Base-by-base conservation (phyloP, 2,329 filamentous ascomycete species). In the Cyphellophora attinorum region DNA sequence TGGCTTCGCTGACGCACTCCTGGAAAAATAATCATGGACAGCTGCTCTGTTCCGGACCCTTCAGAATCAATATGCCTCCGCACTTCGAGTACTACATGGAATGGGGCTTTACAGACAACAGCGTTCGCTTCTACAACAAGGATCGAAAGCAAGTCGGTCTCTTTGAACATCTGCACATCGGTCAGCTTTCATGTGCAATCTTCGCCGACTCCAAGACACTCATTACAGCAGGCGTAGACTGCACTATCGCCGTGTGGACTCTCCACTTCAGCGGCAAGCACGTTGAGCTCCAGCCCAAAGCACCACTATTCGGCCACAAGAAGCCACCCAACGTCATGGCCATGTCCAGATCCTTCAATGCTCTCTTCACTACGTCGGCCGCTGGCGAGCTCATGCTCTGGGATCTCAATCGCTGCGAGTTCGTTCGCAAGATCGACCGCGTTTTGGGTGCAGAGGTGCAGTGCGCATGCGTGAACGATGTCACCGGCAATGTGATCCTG, bases 41-140 rank as follows among this genome's bases (percentile, higher is more conserved):
- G 11, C 65, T 96, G 4, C 67, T 96, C 3, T 93, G 82, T 50
- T 81, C 85, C 3, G 82, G 84, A 11, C 78, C 86, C 0, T 85
- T 93, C 58, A 74, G 85, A 13, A 68, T 95, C 27, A 91, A 95
- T 51, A 77, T 96, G 10, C 82, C 88, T 1, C 88, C 89, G 0
- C 64, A 67, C 32, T 93, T 85, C 52, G 88, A 96, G 59, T 86
- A 86, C 49, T 94, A 85, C 51, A 72, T 96, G 47, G 86, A 95
- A 61, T 96, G 89, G 89, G 89, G 89, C 2, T 96, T 93, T 50
- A 82, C 85, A 1, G 91, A 98, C 57, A 85, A 84, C 48, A 93
- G 85, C 47, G 74, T 98, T 17, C 81, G 91, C 3, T 96, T 98
- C 65, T 94, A 85, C 61, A 76, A 81, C 36, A 78, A 81, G 31